These are phyloP conservation scores for Elsinoe arachidis DNA, from an alignment of 2,329 filamentous ascomycete species.

Conservation along the genomic window DNA sequence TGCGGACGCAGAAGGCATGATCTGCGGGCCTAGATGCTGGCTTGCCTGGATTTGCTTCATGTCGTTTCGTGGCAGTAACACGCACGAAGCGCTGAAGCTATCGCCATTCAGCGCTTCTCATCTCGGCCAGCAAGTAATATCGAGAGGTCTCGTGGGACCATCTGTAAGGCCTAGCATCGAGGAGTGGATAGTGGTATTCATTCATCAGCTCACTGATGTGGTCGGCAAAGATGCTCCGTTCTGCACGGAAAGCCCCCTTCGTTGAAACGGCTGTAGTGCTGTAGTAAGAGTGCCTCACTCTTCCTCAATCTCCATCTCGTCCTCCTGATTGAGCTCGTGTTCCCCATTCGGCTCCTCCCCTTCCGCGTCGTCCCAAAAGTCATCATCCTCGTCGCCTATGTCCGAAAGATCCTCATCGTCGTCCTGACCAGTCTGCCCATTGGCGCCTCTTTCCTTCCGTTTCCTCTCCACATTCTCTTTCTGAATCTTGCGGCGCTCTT, in stretches of 20 bases:
- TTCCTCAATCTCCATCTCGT: slow-evolving; percentile 36
- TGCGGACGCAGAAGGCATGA: neutral
- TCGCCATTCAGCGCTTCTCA: too few species aligned
- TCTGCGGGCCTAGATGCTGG: neutral
- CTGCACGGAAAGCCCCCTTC: neutral
- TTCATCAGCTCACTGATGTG: too few species aligned
- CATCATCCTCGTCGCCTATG: slow-evolving; percentile 30
- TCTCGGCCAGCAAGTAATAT: neutral
- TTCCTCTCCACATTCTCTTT: slow-evolving; percentile 88
- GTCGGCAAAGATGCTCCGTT: too few species aligned
- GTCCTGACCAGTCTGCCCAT: slow-evolving; percentile 36
- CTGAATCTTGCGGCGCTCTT: slow-evolving; percentile 69
- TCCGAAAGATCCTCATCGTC: slow-evolving; percentile 34
- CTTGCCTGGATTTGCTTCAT: neutral
- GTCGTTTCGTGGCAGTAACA: neutral
- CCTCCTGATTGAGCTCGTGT: slow-evolving; percentile 38
- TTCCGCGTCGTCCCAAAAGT: slow-evolving; percentile 37
- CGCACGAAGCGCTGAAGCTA: neutral
- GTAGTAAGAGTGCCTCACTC: neutral
- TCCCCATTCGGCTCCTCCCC: slow-evolving; percentile 46
- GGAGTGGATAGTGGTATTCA: too few species aligned
- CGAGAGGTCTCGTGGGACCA: too few species aligned
- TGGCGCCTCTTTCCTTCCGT: slow-evolving; percentile 52
- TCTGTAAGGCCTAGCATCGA: too few species aligned
- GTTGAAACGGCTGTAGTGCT: neutral